Conservation (phyloP, 1,139 yeast species). For the Sugiyamaella paludigena region DNA sequence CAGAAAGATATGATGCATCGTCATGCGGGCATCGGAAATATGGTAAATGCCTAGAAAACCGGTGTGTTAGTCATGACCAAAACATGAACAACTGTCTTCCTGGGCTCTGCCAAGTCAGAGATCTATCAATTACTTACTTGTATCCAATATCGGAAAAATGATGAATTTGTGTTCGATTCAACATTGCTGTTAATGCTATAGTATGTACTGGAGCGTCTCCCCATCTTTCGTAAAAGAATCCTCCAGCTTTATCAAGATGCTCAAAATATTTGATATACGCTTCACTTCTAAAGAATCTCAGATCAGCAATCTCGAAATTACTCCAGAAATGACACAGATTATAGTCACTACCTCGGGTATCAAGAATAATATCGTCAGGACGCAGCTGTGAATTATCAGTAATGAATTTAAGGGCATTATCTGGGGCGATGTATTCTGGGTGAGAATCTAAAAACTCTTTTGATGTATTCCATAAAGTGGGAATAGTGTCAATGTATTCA, state of each 20-base stretch:
- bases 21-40: constrained; percentile 74
- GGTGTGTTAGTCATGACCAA: not conserved
- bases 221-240: constrained; percentile 88
- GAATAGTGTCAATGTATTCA: constrained; percentile 81
- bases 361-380: constrained; percentile 40
- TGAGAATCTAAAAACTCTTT: constrained; percentile 58
- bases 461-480: constrained; percentile 77
- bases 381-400: constrained; percentile 51
- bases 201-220: constrained; percentile 98
- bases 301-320: constrained; percentile 82
- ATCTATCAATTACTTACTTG: constrained; percentile 29
- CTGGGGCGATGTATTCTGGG: constrained; percentile 64
- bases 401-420: constrained; percentile 66
- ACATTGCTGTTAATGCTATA: constrained; percentile 63
- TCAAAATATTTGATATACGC: constrained; percentile 68
- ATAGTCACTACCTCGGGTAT: constrained; percentile 49
- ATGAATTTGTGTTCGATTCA: constrained; percentile 67
- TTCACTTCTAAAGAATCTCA: constrained; percentile 74
- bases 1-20: constrained; percentile 46
- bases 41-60: constrained; percentile 62
- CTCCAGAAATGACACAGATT: constrained; percentile 96
- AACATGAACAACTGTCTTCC: too few relatives aligned
- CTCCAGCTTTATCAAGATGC: constrained; percentile 68
- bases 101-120: not conserved
- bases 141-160: constrained; percentile 94